phyloP scores from a whole-genome alignment of 2,329 filamentous ascomycete genomes.

The Sporothrix pallida region DNA sequence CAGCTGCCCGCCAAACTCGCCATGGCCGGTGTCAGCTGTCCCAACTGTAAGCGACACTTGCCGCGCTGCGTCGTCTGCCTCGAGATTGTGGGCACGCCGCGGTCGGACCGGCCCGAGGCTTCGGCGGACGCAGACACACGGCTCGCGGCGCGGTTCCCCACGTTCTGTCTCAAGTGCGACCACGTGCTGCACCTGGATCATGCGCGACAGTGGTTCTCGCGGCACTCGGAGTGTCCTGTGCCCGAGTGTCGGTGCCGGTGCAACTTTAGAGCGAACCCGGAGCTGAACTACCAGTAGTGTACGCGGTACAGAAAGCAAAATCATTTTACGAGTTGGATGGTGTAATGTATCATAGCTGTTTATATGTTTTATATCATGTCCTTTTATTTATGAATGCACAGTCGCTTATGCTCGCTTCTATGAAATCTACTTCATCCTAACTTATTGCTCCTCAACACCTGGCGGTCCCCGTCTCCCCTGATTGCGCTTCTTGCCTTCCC shows the following conservation, averaged over 20 bases:
- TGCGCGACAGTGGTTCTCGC: slow-evolving; percentile 68
- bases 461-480: not conserved
- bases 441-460: not conserved
- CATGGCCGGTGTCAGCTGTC: slow-evolving; percentile 67
- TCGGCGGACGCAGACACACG: slow-evolving; percentile 54
- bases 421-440: not conserved
- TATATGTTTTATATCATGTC: slow-evolving; percentile 4
- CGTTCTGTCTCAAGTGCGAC: slow-evolving; percentile 71
- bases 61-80: slow-evolving; percentile 72
- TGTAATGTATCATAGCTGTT: slow-evolving; percentile 3
- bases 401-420: no score
- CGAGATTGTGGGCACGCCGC: slow-evolving; percentile 68
- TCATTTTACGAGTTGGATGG: not conserved
- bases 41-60: slow-evolving; percentile 69
- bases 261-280: slow-evolving; percentile 65
- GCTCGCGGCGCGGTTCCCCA: slow-evolving; percentile 66
- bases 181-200: slow-evolving; percentile 72
- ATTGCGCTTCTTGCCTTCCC: not conserved
- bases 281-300: slow-evolving; percentile 58
- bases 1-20: slow-evolving; percentile 62
- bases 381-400: not conserved
- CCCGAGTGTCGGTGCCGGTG: slow-evolving; percentile 71
- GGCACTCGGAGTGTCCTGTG: slow-evolving; percentile 70
- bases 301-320: not conserved
- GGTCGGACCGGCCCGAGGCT: slow-evolving; percentile 63